A percentile compares a stretch with the other conserved stretches of the same genome.
Conservation (phyloP, 305 asterid species). For the Rubia peregrina region DNA sequence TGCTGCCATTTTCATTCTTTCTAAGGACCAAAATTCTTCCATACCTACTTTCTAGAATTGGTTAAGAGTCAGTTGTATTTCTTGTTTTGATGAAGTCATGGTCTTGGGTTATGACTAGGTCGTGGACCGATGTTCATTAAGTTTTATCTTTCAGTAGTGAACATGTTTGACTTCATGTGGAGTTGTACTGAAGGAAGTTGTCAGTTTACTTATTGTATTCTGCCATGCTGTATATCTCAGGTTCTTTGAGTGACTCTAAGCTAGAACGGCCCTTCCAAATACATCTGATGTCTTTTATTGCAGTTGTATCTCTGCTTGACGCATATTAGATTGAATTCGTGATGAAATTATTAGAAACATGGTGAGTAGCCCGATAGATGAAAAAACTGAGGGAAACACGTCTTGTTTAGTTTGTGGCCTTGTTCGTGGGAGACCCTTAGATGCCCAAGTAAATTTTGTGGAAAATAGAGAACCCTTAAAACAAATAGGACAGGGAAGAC, state of each 20-base stretch:
- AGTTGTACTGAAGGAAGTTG: neutral
- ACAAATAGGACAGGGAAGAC: neutral
- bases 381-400: neutral
- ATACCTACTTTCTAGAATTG: neutral
- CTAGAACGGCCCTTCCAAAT: neutral
- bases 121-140: neutral
- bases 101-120: constrained; percentile 1
- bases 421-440: neutral
- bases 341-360: neutral
- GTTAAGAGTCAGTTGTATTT: neutral
- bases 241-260: neutral
- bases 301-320: neutral
- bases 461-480: neutral
- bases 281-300: neutral
- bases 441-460: neutral
- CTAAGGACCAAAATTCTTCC: neutral
- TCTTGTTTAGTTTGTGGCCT: no score
- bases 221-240: neutral
- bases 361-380: neutral
- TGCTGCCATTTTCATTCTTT: neutral
- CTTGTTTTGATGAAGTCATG: neutral
- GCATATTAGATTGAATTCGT: neutral
- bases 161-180: neutral
- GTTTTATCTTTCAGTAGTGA: neutral
- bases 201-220: neutral